Percentiles rank a stretch among this genome's conserved stretches.
Evolutionary conservation across 148 eudicot species (phyloP).

Genomic region (Vaccinium myrtillus): DNA sequence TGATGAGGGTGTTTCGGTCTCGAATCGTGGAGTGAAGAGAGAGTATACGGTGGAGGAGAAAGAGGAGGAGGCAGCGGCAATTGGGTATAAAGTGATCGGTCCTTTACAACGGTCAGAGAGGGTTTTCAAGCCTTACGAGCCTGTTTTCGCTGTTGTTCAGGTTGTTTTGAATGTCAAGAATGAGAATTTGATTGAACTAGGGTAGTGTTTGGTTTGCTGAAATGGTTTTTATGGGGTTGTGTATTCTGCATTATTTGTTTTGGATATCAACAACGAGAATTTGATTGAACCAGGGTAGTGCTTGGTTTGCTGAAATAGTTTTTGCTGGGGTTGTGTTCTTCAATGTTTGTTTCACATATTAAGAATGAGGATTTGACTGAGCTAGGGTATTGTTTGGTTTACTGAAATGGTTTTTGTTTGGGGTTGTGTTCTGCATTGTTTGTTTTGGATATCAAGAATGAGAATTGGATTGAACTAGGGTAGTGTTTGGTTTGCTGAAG

Average conservation of each 20-base stretch:
- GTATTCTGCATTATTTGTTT: background rate
- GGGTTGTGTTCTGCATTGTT: conserved; percentile 23
- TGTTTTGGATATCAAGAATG: background rate
- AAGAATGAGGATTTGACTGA: background rate
- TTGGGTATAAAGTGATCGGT: conserved; percentile 82
- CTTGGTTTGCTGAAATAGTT: background rate
- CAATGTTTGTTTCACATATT: conserved; percentile 24
- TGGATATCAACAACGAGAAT: background rate
- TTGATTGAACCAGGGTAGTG: background rate
- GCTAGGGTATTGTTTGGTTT: background rate
- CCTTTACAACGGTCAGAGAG: conserved; percentile 55
- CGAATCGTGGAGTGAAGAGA: conserved; percentile 26
- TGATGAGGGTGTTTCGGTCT: conserved; percentile 25
- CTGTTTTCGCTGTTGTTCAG: conserved; percentile 87
- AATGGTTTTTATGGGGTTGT: background rate
- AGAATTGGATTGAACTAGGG: conserved; percentile 5
- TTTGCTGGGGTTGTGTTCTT: no score
- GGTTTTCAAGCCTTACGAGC: conserved; percentile 62
- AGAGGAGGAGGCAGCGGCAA: conserved; percentile 56
- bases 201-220: background rate
- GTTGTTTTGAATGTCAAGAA: conserved; percentile 27
- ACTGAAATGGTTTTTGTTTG: no score
- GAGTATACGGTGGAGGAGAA: conserved; percentile 53
- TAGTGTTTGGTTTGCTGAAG: background rate
- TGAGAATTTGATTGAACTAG: conserved; percentile 8